Evolutionary conservation across 768 basidiomycete species (phyloP), one percentile per base, ranked within the genome.

Genomic region (Russula abietina): DNA sequence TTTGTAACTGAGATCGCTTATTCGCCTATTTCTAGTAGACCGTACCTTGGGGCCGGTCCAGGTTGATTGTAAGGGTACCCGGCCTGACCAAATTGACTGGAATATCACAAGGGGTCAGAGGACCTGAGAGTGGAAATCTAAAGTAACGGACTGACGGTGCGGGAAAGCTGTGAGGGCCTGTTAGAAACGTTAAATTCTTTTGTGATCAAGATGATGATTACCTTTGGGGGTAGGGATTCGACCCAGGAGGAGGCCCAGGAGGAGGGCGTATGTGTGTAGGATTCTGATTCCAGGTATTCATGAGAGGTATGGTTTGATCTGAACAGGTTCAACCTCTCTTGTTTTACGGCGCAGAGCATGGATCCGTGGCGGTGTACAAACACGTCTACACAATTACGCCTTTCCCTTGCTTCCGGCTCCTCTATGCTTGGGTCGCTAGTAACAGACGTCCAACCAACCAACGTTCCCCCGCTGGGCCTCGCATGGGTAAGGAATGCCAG

Each of bases 11-110:
- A 45, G 49, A 56, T 28, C 22, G 12, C 32, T 30, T 11, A 45
- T 30, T 38, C 14, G 41, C 19, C 22, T 38, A 30, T 38, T 8
- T 28, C 33, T n/a, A 57, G 59, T 65, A 67, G 66, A 55, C 51
- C 61, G 50, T 64, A 58, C 53, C 50, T 33, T 5, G 67, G 62
- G 4, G 68, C 61, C 1, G 69, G 63, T 26, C 64, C 70, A n/a
- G 67, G 68, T 7, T 63, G 56, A 12, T 3, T 32, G 57, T 69
- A 49, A 28, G 26, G 0, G 16, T 16, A 70, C 8, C 65, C 69
- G 22, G 66, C 62, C 14, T 50, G 24, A 30, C 36, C 24, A 51
- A 49, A 62, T 38, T 32, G 60, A 41, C 54, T 45, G 38, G 59
- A 32, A 32, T 56, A 64, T 54, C 9, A 49, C 19, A 46, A 26